These are phyloP conservation scores for Solanum ahanhuiri DNA, from an alignment of 257 asterid genomes.

Conservation along the genomic window DNA sequence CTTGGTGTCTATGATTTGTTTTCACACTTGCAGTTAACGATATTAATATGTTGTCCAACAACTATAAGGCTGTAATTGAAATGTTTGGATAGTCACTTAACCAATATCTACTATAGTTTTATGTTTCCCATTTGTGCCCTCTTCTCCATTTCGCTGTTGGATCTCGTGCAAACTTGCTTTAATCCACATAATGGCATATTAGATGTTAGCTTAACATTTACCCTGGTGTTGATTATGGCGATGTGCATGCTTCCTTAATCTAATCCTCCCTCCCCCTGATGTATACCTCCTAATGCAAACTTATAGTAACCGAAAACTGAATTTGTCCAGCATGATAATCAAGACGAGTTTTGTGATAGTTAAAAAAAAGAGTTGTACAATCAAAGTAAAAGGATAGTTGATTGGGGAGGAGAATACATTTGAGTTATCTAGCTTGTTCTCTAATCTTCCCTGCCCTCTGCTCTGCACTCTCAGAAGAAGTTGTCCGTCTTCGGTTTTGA, in stretches of 20 bases:
- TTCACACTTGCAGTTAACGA: not conserved
- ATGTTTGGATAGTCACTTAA: not conserved
- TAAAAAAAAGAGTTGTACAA: not conserved
- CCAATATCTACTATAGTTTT: not conserved
- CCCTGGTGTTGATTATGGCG: not conserved
- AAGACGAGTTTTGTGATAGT: not conserved
- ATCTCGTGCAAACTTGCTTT: not conserved
- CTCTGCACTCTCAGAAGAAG: not conserved
- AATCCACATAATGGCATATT: not conserved
- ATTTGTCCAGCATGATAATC: not conserved
- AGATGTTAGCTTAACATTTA: not conserved
- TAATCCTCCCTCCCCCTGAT: not conserved
- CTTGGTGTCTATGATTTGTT: not conserved
- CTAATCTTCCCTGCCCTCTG: not conserved
- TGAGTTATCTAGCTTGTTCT: not conserved
- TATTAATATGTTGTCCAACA: not conserved
- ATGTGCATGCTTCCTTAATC: not conserved
- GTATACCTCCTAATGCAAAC: not conserved
- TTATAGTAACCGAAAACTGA: not conserved
- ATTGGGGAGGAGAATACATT: not conserved
- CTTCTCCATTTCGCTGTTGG: not conserved
- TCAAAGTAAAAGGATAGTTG: not conserved
- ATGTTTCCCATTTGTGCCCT: not conserved
- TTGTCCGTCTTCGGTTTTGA: too few species aligned
- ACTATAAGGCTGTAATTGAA: not conserved